These are phyloP conservation scores for Rauvolfia tetraphylla DNA, from an alignment of 257 asterid species.

Conservation along the genomic window DNA sequence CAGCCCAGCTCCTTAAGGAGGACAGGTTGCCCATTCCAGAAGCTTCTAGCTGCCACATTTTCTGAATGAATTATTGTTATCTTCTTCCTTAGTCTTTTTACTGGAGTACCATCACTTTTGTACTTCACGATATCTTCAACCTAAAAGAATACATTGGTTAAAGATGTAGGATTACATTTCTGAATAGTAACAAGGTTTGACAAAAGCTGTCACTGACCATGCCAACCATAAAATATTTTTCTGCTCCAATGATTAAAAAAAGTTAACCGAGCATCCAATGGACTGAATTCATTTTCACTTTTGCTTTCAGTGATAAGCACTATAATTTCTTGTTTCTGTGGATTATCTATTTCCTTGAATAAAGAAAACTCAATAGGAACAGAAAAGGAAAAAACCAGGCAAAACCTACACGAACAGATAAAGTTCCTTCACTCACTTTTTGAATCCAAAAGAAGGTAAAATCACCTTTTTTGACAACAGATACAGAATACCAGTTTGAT, in stretches of 20 bases:
- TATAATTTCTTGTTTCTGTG: background rate
- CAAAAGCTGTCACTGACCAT: background rate
- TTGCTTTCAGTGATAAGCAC: background rate
- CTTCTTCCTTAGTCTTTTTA: conserved; percentile 56
- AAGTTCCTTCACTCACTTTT: background rate
- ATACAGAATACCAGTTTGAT: background rate
- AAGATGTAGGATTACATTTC: background rate
- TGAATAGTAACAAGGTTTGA: background rate
- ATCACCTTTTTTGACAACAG: background rate
- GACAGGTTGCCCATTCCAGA: conserved; percentile 52
- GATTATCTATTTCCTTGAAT: background rate
- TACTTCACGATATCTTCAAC: conserved; percentile 68
- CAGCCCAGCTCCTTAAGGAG: conserved; percentile 61
- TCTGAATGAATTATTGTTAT: conserved; percentile 44
- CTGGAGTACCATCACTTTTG: conserved; percentile 62
- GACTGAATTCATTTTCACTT: background rate
- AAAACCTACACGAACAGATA: background rate
- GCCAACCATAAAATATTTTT: background rate
- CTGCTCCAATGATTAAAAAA: background rate
- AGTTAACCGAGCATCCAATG: background rate
- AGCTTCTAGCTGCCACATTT: conserved; percentile 66
- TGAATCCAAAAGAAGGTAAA: background rate
- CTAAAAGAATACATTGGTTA: conserved; percentile 23
- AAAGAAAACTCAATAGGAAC: background rate
- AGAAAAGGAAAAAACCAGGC: background rate